Evolutionary conservation across 345 rosid species (phyloP).

Genomic region (Kandelia obovata): DNA sequence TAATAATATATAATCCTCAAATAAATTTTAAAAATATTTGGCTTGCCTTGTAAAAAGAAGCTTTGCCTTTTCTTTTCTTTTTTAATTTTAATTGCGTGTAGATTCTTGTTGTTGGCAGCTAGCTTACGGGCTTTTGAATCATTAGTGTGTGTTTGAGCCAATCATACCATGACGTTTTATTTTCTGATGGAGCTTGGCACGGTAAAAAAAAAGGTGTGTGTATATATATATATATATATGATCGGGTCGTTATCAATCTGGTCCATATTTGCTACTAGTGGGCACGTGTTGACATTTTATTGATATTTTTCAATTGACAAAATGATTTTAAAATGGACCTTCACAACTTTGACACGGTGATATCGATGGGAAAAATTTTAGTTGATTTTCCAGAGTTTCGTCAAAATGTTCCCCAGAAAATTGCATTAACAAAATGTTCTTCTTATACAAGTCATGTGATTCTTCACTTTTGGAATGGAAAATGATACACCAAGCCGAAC

Average conservation of each 20-base stretch:
- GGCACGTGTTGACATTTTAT: conserved; percentile 5
- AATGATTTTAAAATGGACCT: no score
- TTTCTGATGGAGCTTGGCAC: conserved; percentile 1
- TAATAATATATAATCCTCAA: not conserved
- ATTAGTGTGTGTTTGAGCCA: conserved; percentile 8
- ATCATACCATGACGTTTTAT: not conserved
- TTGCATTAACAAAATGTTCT: no score
- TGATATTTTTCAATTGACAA: not conserved
- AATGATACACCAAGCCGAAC: no score
- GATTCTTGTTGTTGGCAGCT: not conserved
- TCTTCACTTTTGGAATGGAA: no score
- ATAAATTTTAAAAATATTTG: conserved; percentile 1
- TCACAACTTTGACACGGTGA: no score
- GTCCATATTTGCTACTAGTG: not conserved
- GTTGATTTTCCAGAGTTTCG: no score
- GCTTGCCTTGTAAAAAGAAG: conserved; percentile 3
- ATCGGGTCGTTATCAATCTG: not conserved
- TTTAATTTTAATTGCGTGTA: conserved; percentile 12
- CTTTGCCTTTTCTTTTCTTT: not conserved
- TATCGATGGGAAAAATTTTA: no score
- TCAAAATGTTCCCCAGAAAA: no score
- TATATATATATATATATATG: not conserved
- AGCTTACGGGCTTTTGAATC: not conserved
- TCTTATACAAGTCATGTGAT: no score
- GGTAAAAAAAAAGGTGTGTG: not conserved